Percentiles rank a stretch among this genome's conserved stretches.
These are phyloP conservation scores for Kockiozyma suomiensis DNA, from an alignment of 805 yeast species.

Conservation along the genomic window DNA sequence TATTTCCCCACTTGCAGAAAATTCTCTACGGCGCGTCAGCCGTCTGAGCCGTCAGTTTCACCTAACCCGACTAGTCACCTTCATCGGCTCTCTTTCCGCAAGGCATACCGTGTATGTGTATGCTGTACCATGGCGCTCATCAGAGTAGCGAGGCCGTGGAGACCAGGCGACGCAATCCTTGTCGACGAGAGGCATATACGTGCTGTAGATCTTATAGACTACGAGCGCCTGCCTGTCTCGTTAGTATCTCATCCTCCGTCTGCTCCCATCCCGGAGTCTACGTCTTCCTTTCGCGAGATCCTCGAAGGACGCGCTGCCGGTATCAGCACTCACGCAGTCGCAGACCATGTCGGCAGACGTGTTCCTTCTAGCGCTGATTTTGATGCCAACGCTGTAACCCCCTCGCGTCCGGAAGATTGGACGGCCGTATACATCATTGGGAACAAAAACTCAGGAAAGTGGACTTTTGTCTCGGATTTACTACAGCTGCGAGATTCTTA, in stretches of 20 bases:
- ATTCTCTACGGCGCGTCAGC: no score
- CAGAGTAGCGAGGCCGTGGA: background rate
- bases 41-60: no score
- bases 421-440: slow-evolving; percentile 6
- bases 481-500: background rate
- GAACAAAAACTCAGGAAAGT: slow-evolving; percentile 7
- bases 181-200: background rate
- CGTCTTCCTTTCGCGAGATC: background rate
- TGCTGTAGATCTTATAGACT: background rate
- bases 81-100: background rate
- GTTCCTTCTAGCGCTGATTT: background rate
- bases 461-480: slow-evolving; percentile 7
- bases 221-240: background rate
- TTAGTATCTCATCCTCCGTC: background rate
- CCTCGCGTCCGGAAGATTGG: slow-evolving; percentile 1
- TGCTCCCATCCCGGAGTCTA: background rate
- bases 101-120: no score
- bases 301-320: background rate
- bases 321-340: background rate
- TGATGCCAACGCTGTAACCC: background rate
- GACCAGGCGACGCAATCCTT: background rate
- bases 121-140: background rate
- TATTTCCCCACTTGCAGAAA: no score
- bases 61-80: no score
- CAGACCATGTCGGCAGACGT: background rate